Percentiles rank a stretch among this genome's conserved stretches.
These are phyloP conservation scores for Nectriaceae sp. DNA, from an alignment of 2,329 filamentous ascomycete species.

Conservation along the genomic window DNA sequence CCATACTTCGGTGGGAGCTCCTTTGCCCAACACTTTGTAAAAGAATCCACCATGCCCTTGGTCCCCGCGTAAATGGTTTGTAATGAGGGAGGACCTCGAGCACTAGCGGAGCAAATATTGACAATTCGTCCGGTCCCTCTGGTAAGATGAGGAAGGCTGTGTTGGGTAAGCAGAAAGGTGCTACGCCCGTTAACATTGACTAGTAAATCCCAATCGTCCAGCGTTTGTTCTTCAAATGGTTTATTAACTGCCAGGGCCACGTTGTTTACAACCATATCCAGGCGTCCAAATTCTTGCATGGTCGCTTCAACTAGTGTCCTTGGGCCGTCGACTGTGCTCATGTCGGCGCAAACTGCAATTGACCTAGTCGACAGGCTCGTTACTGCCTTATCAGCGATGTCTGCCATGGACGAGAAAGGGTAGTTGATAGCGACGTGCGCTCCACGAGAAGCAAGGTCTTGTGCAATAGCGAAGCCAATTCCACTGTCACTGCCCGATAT, in stretches of 20 bases:
- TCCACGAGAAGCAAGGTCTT: conserved; percentile 46
- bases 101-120: conserved; percentile 42
- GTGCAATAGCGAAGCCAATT: conserved; percentile 47
- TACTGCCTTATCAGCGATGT: conserved; percentile 22
- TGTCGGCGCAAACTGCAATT: conserved; percentile 45
- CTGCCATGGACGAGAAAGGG: conserved; percentile 37
- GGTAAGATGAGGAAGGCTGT: conserved; percentile 40
- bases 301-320: conserved; percentile 37
- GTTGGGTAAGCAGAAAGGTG: conserved; percentile 44
- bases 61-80: conserved; percentile 50
- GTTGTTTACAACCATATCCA: conserved; percentile 43
- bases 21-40: conserved; percentile 46
- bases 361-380: conserved; percentile 28
- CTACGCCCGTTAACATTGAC: conserved; percentile 44
- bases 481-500: conserved; percentile 30
- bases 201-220: conserved; percentile 40
- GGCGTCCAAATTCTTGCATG: conserved; percentile 33
- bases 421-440: conserved; percentile 53
- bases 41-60: conserved; percentile 51
- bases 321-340: conserved; percentile 40
- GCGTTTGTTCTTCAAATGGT: conserved; percentile 38
- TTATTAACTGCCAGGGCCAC: conserved; percentile 39
- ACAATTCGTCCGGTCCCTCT: conserved; percentile 39
- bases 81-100: conserved; percentile 34
- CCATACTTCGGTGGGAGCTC: conserved; percentile 47